These are phyloP conservation scores for Lactifluus rugatus DNA, from an alignment of 768 basidiomycete species.

Conservation along the genomic window DNA sequence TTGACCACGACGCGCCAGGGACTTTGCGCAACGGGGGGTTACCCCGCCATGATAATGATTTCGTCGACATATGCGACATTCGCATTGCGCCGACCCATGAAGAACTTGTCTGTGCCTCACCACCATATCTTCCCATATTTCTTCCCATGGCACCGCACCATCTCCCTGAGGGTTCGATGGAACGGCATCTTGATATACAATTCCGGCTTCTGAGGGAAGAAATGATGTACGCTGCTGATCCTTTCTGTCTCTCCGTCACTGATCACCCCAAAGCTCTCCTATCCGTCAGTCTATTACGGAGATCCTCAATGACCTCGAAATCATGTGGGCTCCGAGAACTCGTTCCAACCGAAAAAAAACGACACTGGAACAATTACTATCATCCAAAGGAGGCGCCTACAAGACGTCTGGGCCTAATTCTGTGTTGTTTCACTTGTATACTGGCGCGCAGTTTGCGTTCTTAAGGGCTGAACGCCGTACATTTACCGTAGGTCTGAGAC, in stretches of 20 bases:
- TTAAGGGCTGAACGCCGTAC: slow-evolving; percentile 40
- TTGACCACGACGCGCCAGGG: slow-evolving; percentile 47
- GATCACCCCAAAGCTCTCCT: slow-evolving; percentile 9
- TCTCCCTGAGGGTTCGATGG: slow-evolving; percentile 46
- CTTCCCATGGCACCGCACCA: slow-evolving; percentile 53
- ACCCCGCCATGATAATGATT: slow-evolving; percentile 61
- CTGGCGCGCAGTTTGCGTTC: slow-evolving; percentile 37
- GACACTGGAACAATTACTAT: slow-evolving; percentile 35
- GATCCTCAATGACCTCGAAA: slow-evolving; percentile 13
- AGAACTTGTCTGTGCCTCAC: slow-evolving; percentile 41
- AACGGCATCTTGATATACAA: slow-evolving; percentile 60
- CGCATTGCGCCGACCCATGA: slow-evolving; percentile 57
- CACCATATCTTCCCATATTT: slow-evolving; percentile 54
- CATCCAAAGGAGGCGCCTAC: slow-evolving; percentile 49
- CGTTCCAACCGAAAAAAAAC: slow-evolving; percentile 24
- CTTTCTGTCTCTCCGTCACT: background rate
- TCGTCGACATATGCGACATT: slow-evolving; percentile 43
- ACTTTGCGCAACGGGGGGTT: slow-evolving; percentile 33
- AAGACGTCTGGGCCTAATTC: slow-evolving; percentile 35
- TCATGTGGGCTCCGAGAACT: slow-evolving; percentile 3
- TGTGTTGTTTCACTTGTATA: slow-evolving; percentile 54
- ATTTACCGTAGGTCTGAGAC: slow-evolving; percentile 35
- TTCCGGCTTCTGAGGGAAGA: slow-evolving; percentile 69
- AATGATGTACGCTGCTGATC: slow-evolving; percentile 38
- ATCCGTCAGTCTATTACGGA: slow-evolving; percentile 14